A percentile compares a stretch with the other conserved stretches of the same genome.
Conservation (phyloP, 768 basidiomycete species). For the Imleria badia region DNA sequence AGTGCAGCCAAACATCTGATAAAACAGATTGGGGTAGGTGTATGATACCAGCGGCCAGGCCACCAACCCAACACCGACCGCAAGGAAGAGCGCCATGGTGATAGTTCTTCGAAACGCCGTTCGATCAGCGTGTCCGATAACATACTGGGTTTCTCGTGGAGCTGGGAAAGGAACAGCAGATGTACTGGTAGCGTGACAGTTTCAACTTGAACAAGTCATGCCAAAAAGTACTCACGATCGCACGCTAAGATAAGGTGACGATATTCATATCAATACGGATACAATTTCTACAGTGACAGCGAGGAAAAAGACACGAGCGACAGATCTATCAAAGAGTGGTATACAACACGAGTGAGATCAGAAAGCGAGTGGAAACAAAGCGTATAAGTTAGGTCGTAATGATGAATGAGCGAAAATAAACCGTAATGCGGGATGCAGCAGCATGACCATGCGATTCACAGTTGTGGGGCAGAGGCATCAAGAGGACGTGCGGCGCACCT, state of each 20-base stretch:
- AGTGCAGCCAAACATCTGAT: neutral
- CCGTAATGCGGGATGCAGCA: neutral
- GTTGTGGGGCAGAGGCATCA: neutral
- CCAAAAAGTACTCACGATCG: no score
- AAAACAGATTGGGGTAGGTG: slow-evolving; percentile 4
- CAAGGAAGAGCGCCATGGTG: slow-evolving; percentile 10
- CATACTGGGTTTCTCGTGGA: neutral
- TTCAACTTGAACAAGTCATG: neutral
- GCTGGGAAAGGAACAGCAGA: neutral
- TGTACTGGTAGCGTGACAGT: neutral
- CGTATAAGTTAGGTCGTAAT: slow-evolving; percentile 19
- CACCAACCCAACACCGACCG: slow-evolving; percentile 7
- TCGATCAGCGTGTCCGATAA: neutral
- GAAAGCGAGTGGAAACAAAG: neutral
- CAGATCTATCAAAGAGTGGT: slow-evolving; percentile 13
- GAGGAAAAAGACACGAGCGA: neutral
- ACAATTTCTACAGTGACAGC: slow-evolving; percentile 3
- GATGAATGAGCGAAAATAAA: neutral
- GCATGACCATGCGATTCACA: neutral
- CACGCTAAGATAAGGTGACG: neutral
- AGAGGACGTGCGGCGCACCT: neutral
- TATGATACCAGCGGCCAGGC: slow-evolving; percentile 12
- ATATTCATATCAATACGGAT: neutral
- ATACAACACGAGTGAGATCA: slow-evolving; percentile 9
- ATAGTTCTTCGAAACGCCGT: neutral